These are phyloP conservation scores for Mycosphaerella sp. DNA, from an alignment of 2,329 filamentous ascomycete species.

Conservation along the genomic window DNA sequence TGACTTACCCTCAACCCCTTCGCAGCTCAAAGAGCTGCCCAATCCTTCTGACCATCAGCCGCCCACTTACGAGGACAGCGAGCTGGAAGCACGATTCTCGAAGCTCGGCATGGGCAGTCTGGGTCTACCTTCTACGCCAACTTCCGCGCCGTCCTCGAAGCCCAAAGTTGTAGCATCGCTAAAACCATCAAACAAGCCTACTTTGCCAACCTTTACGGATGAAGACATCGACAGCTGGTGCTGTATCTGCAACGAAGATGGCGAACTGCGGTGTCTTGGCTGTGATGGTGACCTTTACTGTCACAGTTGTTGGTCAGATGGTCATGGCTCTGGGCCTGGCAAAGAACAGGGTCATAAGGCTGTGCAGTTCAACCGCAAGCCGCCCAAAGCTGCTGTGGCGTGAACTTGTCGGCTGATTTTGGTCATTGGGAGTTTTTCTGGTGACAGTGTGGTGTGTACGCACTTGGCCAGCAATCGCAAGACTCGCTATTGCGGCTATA, in stretches of 20 bases:
- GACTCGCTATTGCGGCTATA: background rate
- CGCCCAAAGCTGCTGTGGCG: constrained; percentile 9
- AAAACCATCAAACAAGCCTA: constrained; percentile 32
- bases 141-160: constrained; percentile 35
- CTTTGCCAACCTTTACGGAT: constrained; percentile 49
- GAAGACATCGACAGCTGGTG: constrained; percentile 74
- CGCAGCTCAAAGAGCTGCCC: constrained; percentile 20
- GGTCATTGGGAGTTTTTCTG: background rate
- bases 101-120: constrained; percentile 41
- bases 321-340: constrained; percentile 64
- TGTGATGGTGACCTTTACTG: constrained; percentile 72
- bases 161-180: constrained; percentile 19
- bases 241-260: constrained; percentile 74
- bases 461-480: too few relatives aligned
- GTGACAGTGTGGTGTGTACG: too few relatives aligned
- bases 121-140: constrained; percentile 44
- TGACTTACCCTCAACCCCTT: constrained; percentile 32
- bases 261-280: constrained; percentile 63
- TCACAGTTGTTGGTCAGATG: constrained; percentile 70
- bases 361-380: constrained; percentile 36
- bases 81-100: constrained; percentile 42
- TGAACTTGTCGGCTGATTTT: background rate
- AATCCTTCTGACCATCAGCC: constrained; percentile 20
- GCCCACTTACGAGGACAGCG: constrained; percentile 37
- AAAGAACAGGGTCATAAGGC: constrained; percentile 66